Evolutionary conservation across 257 asterid species (phyloP), one percentile per base, ranked within the genome.

Genomic region (Fraxinus cuspidata): DNA sequence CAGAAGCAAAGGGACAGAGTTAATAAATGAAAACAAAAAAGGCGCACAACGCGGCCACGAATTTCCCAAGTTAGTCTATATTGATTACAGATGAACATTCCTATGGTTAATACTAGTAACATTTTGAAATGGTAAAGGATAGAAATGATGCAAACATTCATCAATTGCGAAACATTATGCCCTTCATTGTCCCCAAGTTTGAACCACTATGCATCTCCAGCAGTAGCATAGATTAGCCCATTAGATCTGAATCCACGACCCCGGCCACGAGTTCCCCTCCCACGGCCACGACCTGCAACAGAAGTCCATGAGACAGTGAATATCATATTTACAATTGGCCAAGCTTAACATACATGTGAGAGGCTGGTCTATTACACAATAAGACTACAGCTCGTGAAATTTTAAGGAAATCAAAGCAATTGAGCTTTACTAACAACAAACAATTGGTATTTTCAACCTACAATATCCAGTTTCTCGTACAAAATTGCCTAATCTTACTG

Each of bases 241-340:
- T 91, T 89, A 10, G 90, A 73, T 83, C 96, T 85, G 83, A 84
- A 85, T 29, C 97, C 99, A 85, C 94, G 94, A 37, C 93, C 98
- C 83, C 94, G 80, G 12, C 95, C 96, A 80, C 96, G 97, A 18
- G 72, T 49, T 64, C 90, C 96, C 86, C 97, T 83, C 3, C 94
- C 93, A 80, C 96, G 94, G 29, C 96, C 97, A 58, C 97, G 99
- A 0, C 98, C 97, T 92, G 86, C 84, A 58, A 35, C 63, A 74
- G 32, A 72, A 32, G 8, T 15, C 65, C 78, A 38, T 40, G 75
- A 51, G 73, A 2, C 7, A 21, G 6, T 42, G 70, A 37, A 19
- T 16, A 25, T 44, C 44, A 70, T 2, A 38, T 29, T 25, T 25
- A 78, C 34, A 35, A 40, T 6, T 4, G 44, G 65, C 38, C 42